Conservation (phyloP, 495 filamentous ascomycete genomes). For the Daldinia grandis region DNA sequence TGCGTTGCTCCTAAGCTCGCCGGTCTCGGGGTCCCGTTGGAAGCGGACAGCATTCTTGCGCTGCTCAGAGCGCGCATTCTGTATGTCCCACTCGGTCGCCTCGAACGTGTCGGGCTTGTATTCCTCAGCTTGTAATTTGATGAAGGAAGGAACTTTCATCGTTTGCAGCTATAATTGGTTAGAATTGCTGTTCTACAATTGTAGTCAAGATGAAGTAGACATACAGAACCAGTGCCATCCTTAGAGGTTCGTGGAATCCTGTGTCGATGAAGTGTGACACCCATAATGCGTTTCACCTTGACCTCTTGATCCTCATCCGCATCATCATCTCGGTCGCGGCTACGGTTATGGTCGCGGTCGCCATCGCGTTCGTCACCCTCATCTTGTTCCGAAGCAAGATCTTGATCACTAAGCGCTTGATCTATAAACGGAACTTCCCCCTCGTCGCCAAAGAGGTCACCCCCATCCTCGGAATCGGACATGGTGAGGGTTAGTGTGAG, state of each 20-base stretch:
- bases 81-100: conserved; percentile 56
- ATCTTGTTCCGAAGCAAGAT: conserved; percentile 81
- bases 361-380: conserved; percentile 44
- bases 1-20: conserved; percentile 75
- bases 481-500: conserved; percentile 40
- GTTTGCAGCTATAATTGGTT: conserved; percentile 69
- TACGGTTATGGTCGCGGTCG: conserved; percentile 1
- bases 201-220: background rate
- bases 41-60: conserved; percentile 53
- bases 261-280: conserved; percentile 67
- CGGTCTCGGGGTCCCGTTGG: conserved; percentile 52
- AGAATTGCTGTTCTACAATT: conserved; percentile 1
- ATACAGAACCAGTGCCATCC: conserved; percentile 72
- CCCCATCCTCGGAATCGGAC: conserved; percentile 63
- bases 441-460: conserved; percentile 73
- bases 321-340: conserved; percentile 29
- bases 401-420: conserved; percentile 67
- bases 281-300: conserved; percentile 64
- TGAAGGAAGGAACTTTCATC: conserved; percentile 79
- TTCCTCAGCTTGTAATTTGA: conserved; percentile 76
- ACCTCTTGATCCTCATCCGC: conserved; percentile 63
- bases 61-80: conserved; percentile 51
- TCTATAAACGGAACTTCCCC: conserved; percentile 43
- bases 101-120: conserved; percentile 77
- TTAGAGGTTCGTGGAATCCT: conserved; percentile 71